Conservation (phyloP, 106 monocot species). For the Alisma plantagoaquatica region DNA sequence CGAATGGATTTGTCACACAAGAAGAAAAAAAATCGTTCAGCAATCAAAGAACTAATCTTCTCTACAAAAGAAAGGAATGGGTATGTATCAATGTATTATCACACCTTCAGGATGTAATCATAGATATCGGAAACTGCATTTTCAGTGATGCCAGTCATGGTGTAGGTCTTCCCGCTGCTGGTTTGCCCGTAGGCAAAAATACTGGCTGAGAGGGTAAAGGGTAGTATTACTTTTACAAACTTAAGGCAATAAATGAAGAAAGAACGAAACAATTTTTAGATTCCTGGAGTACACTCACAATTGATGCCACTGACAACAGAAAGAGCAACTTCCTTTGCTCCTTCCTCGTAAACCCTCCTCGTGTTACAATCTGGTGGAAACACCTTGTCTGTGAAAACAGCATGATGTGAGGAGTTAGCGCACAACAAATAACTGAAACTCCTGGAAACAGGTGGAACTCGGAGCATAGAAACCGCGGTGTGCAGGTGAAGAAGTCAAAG, state of each 20-base stretch:
- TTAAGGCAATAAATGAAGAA: neutral
- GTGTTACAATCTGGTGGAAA: constrained; percentile 59
- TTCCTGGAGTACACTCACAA: constrained; percentile 29
- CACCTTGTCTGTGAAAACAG: constrained; percentile 53
- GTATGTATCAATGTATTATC: too few relatives aligned
- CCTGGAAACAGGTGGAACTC: too few relatives aligned
- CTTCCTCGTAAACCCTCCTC: constrained; percentile 71
- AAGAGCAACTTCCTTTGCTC: constrained; percentile 83
- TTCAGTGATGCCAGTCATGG: constrained; percentile 94
- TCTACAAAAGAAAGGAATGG: too few relatives aligned
- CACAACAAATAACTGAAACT: too few relatives aligned
- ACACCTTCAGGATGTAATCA: constrained; percentile 83
- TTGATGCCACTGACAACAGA: constrained; percentile 93
- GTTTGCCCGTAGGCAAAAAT: constrained; percentile 99
- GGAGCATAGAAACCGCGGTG: neutral
- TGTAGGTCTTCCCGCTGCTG: constrained; percentile 98
- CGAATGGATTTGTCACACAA: too few relatives aligned
- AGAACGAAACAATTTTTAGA: neutral
- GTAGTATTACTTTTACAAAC: too few relatives aligned
- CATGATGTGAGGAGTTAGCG: constrained; percentile 2
- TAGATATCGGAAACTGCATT: constrained; percentile 82
- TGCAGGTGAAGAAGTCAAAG: neutral
- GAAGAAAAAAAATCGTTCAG: too few relatives aligned
- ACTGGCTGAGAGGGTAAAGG: constrained; percentile 75
- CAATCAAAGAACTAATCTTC: too few relatives aligned